Base-by-base conservation (phyloP, 805 yeast species). In the Kurtzmaniella fragi region DNA sequence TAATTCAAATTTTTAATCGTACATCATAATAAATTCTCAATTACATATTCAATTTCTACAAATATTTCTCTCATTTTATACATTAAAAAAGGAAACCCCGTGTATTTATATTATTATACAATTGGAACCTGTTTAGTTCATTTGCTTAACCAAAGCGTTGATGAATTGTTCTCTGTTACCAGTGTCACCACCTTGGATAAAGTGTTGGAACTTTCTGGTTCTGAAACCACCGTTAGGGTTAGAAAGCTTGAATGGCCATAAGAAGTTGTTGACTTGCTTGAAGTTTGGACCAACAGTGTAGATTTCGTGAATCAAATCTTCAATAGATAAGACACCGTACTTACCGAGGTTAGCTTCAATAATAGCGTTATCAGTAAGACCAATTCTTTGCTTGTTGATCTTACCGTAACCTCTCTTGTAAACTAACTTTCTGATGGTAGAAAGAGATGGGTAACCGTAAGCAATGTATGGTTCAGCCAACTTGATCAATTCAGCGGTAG, bases 381-480 rank as follows among this genome's bases (percentile, higher is more conserved):
- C 78, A 59, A 87, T 76, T 85, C 96, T 88, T 78, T 88, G 96
- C 78, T 84, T 84, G 90, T 86, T 85, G 64, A 88, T 73, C 85
- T 88, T 88, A 79, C 95, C 96, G 91, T 70, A 81, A 75, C 96
- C 96, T 82, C 96, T 86, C 89, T 88, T 88, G 95, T 88, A 88
- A 58, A 87, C 71, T 71, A 88, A 84, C 73, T 87, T 83, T 81
- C 95, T 86, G 66, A 85, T 76, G 72, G 95, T 85, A 52, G 95
- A 74, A 69, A 85, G 79, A 60, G 84, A 81, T 77, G 96, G 96
- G 91, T 88, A 87, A 81, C 96, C 96, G 84, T 82, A 88, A 67
- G 95, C 89, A 73, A 88, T 81, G 83, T 86, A 88, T 72, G 95
- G 96, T 76, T 88, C 96, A 70, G 86, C 93, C 71, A 87, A 82